These are phyloP conservation scores for Metschnikowia anglica DNA, from an alignment of 805 yeast genomes.

Conservation along the genomic window DNA sequence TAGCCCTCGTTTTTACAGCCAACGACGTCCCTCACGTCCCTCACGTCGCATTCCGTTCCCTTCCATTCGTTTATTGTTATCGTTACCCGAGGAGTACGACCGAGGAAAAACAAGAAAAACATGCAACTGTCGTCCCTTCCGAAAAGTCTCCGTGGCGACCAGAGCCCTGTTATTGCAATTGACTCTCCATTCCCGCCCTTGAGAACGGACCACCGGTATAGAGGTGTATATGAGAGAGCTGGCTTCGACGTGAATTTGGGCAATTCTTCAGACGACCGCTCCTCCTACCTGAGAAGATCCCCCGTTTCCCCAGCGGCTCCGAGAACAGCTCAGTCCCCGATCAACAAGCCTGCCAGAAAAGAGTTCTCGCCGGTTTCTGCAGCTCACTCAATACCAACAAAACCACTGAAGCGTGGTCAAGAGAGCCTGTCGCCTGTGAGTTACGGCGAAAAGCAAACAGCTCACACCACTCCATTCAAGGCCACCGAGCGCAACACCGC, in stretches of 20 bases:
- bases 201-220: conserved; percentile 57
- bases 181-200: conserved; percentile 71
- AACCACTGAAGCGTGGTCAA: neutral
- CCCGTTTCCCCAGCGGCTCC: conserved; percentile 4
- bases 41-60: neutral
- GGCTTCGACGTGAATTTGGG: conserved; percentile 58
- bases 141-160: conserved; percentile 19
- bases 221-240: conserved; percentile 77
- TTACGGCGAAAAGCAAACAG: conserved; percentile 1
- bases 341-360: neutral
- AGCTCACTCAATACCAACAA: neutral
- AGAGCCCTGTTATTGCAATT: conserved; percentile 23
- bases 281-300: conserved; percentile 1
- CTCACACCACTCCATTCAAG: conserved; percentile 3
- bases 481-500: neutral
- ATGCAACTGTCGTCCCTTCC: conserved; percentile 25
- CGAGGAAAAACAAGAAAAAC: neutral
- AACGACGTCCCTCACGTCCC: too few species aligned
- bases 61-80: too few species aligned
- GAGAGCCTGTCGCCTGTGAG: conserved; percentile 2
- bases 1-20: conserved; percentile 1
- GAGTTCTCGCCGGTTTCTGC: neutral
- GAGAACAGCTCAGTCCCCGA: neutral
- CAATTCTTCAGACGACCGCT: conserved; percentile 8
- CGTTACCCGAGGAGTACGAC: neutral